These are phyloP conservation scores for Colletotrichum horii DNA, from an alignment of 2,329 filamentous ascomycete species.

Conservation along the genomic window DNA sequence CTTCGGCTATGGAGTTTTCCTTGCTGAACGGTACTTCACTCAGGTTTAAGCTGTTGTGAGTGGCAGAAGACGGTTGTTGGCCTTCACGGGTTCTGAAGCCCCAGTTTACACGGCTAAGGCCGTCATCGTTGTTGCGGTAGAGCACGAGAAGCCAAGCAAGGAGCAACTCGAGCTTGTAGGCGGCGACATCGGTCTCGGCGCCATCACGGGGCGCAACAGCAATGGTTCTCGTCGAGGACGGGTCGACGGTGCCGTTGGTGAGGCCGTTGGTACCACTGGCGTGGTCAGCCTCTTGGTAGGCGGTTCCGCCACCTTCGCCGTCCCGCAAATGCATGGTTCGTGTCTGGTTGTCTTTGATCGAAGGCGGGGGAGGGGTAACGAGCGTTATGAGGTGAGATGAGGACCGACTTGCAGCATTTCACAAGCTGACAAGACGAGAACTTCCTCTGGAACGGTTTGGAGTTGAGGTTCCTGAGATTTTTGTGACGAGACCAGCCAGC, in stretches of 20 bases:
- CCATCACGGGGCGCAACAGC: background rate
- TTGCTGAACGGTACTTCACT: constrained; percentile 21
- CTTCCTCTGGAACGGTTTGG: background rate
- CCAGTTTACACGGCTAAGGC: constrained; percentile 20
- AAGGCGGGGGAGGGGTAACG: constrained; percentile 27
- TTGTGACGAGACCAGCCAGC: constrained; percentile 7
- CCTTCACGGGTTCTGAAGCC: constrained; percentile 12
- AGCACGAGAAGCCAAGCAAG: constrained; percentile 27
- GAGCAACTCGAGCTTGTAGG: constrained; percentile 23
- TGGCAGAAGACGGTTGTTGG: background rate
- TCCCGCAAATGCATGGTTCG: constrained; percentile 23
- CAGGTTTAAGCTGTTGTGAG: constrained; percentile 10
- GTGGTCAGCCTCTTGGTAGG: constrained; percentile 6
- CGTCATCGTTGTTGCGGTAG: constrained; percentile 26
- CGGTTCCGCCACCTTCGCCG: constrained; percentile 21
- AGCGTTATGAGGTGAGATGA: constrained; percentile 8
- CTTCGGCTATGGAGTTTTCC: constrained; percentile 12
- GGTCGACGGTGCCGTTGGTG: background rate
- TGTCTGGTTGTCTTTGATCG: background rate
- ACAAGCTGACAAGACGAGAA: background rate
- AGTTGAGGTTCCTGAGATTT: background rate
- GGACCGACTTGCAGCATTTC: constrained; percentile 9
- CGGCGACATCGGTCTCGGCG: background rate
- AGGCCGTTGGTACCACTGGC: background rate
- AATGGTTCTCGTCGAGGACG: constrained; percentile 20